Base-by-base conservation (phyloP, 2,329 filamentous ascomycete species). In the Metarhizium album region DNA sequence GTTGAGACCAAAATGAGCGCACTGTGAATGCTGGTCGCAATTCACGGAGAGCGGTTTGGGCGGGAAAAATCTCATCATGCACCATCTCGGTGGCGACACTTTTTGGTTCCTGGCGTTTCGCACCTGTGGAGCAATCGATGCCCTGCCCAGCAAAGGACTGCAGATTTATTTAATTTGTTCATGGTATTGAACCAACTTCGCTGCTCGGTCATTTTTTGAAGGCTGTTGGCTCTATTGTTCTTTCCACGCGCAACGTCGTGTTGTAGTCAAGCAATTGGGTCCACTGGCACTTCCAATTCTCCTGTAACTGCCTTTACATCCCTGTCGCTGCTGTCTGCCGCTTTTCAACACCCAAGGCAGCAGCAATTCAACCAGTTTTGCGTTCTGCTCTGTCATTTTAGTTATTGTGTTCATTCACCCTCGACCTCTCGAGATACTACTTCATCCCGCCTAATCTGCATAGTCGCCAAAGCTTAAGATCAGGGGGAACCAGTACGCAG, bases 1-100 rank as follows among this genome's bases (percentile, higher is more conserved):
- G 33, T 35, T 29, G 5, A 29, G 33, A 16, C 8, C 14, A 13
- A 35, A 35, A 55, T 52, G 55, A 47, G 58, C 40, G 61, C 60
- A 62, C 55, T 62, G 65, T 68, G 64, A 58, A 59, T 57, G 56
- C 54, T 61, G 51, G 49, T 51, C 46, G 37, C 29, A 46, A 53
- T 48, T 54, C 54, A 58, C 53, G 53, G 35, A 37, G 37, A 45
- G 40, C 43, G n/a, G 27, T 13, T 27, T 13, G 14, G 38, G n/a
- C 40, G 27, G 18, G 13, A 27, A 38, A 50, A 43, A 8, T 20
- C 37, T 22, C 37, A 40, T 4, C 18, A 40, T n/a, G 56, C 56
- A 59, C 55, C 52, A 14, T 14, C 37, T 42, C 52, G 52, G 57
- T 63, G 60, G 59, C 61, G 59, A 64, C 7, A 13, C 49, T 53